Conservation (phyloP, 805 yeast genomes). For the Candida khao-thaluensis region DNA sequence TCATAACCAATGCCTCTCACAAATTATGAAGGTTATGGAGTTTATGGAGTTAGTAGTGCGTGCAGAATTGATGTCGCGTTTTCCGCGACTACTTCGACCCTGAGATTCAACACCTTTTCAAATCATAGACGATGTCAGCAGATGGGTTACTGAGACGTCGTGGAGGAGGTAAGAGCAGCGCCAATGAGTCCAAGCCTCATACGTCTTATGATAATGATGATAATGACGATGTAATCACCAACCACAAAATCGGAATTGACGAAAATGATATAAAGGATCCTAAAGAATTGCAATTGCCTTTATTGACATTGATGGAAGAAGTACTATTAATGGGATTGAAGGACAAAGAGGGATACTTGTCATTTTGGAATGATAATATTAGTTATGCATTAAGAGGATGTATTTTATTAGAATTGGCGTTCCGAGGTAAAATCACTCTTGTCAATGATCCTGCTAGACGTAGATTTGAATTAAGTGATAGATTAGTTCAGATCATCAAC, state of each 20-base stretch:
- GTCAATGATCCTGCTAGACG: constrained; percentile 91
- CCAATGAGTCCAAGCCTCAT: constrained; percentile 17
- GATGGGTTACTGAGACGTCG: constrained; percentile 73
- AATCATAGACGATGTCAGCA: constrained; percentile 32
- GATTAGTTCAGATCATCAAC: constrained; percentile 84
- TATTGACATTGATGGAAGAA: constrained; percentile 93
- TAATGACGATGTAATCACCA: constrained; percentile 23
- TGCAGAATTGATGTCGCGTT: background rate
- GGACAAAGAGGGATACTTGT: constrained; percentile 92
- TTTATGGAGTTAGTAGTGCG: too few relatives aligned
- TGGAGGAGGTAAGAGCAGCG: constrained; percentile 41
- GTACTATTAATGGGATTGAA: constrained; percentile 89
- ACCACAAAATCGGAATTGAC: constrained; percentile 78
- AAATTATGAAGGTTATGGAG: too few relatives aligned
- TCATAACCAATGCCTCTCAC: too few relatives aligned
- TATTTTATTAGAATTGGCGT: constrained; percentile 86
- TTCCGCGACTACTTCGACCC: background rate
- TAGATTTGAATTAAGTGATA: constrained; percentile 81
- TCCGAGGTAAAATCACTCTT: constrained; percentile 84
- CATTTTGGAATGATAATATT: constrained; percentile 97
- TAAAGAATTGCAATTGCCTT: constrained; percentile 51
- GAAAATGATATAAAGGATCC: constrained; percentile 59
- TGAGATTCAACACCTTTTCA: background rate
- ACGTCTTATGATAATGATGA: constrained; percentile 25
- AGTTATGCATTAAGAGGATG: constrained; percentile 96